These are phyloP conservation scores for Diplocarpon mali DNA, from an alignment of 2,329 filamentous ascomycete genomes.

Conservation along the genomic window DNA sequence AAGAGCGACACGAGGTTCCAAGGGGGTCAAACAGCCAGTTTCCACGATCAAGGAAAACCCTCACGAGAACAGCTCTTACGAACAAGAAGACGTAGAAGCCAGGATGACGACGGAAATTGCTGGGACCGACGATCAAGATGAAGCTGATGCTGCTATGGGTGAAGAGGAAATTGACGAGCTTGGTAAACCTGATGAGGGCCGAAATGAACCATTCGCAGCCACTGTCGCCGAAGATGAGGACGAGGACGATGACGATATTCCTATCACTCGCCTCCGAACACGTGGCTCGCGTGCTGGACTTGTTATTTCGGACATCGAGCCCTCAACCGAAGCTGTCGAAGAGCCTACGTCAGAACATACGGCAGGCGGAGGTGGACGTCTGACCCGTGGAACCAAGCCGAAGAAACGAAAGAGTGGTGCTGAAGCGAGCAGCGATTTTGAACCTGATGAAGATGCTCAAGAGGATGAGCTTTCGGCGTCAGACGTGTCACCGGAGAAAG, in stretches of 20 bases:
- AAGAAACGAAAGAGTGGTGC: conserved; percentile 19
- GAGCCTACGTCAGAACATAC: conserved; percentile 29
- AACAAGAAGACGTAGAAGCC: conserved; percentile 18
- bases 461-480: conserved; percentile 38
- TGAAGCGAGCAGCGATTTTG: conserved; percentile 27
- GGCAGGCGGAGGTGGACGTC: conserved; percentile 20
- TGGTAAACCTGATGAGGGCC: conserved; percentile 6
- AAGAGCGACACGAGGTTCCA: conserved; percentile 24
- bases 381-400: conserved; percentile 21
- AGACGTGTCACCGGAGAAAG: conserved; percentile 28
- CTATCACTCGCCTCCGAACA: conserved; percentile 32
- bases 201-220: conserved; percentile 3
- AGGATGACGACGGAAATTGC: conserved; percentile 20
- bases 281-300: conserved; percentile 23
- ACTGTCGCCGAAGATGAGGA: conserved; percentile 19
- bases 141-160: conserved; percentile 14
- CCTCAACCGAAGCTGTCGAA: conserved; percentile 40
- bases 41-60: conserved; percentile 27
- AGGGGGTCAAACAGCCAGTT: conserved; percentile 24
- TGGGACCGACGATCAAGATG: conserved; percentile 22
- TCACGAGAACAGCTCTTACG: conserved; percentile 26
- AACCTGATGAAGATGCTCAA: conserved; percentile 33
- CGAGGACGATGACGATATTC: conserved; percentile 25
- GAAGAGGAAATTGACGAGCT: conserved; percentile 14
- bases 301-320: conserved; percentile 9